Percentiles rank a stretch among this genome's conserved stretches.
phyloP scores from a whole-genome alignment of 2,329 filamentous ascomycete genomes.

The Graphiopsis chlorocephala region DNA sequence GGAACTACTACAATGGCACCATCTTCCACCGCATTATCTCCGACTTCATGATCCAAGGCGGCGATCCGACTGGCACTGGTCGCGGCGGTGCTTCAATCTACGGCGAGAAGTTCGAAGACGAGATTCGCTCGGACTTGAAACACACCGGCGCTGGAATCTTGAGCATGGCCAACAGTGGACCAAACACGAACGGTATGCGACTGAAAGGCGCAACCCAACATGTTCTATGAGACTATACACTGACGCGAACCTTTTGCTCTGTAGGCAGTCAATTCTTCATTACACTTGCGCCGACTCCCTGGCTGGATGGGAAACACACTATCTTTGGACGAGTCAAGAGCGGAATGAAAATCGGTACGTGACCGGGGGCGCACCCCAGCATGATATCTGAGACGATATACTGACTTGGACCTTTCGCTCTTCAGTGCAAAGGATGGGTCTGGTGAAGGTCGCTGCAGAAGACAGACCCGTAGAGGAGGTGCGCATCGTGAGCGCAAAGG shows the following conservation, averaged over 20 bases:
- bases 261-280: slow-evolving; percentile 87
- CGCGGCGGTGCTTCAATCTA: slow-evolving; percentile 86
- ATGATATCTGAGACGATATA: not conserved
- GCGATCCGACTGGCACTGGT: slow-evolving; percentile 91
- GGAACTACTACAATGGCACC: slow-evolving; percentile 84
- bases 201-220: not conserved
- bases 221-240: not conserved
- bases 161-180: slow-evolving; percentile 93
- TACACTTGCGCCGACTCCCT: slow-evolving; percentile 88
- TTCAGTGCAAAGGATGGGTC: slow-evolving; percentile 73
- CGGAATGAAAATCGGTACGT: slow-evolving; percentile 64
- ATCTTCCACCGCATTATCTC: slow-evolving; percentile 93
- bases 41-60: slow-evolving; percentile 85
- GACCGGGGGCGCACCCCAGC: not conserved
- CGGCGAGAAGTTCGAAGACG: slow-evolving; percentile 90
- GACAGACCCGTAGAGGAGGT: slow-evolving; percentile 81
- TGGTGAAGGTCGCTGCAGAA: slow-evolving; percentile 77
- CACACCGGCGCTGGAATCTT: slow-evolving; percentile 93
- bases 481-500: slow-evolving; percentile 69
- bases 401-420: not conserved
- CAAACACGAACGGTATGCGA: slow-evolving; percentile 70
- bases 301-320: slow-evolving; percentile 95
- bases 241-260: not conserved
- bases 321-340: slow-evolving; percentile 89
- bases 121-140: slow-evolving; percentile 74